Evolutionary conservation across 2,329 filamentous ascomycete species (phyloP).

Genomic region (Fusarium albosuccineum): DNA sequence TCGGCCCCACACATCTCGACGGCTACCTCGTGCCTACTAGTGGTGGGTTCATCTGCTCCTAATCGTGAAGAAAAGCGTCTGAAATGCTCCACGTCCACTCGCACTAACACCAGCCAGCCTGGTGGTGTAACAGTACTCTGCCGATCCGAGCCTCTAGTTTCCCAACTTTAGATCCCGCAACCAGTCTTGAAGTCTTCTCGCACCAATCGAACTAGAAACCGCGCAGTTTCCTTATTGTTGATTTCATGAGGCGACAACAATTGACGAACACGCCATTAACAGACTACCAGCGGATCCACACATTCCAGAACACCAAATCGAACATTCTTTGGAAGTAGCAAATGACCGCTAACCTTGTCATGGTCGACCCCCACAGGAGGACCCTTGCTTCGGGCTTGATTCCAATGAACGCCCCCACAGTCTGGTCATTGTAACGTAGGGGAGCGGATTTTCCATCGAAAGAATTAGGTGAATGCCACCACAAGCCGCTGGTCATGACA

Average conservation of each 20-base stretch:
- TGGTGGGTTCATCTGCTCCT: slow-evolving; percentile 27
- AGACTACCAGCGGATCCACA: slow-evolving; percentile 29
- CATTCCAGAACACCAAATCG: slow-evolving; percentile 41
- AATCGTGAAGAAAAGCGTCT: slow-evolving; percentile 14
- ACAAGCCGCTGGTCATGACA: slow-evolving; percentile 27
- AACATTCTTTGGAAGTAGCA: slow-evolving; percentile 28
- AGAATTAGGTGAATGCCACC: slow-evolving; percentile 33
- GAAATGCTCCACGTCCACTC: slow-evolving; percentile 19
- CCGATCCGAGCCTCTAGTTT: slow-evolving; percentile 8
- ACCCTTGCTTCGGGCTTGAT: slow-evolving; percentile 15
- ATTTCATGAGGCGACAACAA: slow-evolving; percentile 31
- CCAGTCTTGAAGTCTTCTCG: not conserved
- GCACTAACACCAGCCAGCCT: slow-evolving; percentile 3
- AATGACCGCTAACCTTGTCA: slow-evolving; percentile 28
- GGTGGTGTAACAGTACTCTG: slow-evolving; percentile 6
- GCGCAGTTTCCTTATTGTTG: slow-evolving; percentile 24
- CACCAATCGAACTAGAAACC: not conserved
- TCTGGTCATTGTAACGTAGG: slow-evolving; percentile 25
- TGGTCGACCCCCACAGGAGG: slow-evolving; percentile 13
- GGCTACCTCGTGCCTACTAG: slow-evolving; percentile 24
- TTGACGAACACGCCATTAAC: slow-evolving; percentile 33
- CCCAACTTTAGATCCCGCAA: slow-evolving; percentile 4
- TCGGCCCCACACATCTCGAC: slow-evolving; percentile 22
- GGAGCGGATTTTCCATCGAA: slow-evolving; percentile 20
- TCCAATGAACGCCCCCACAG: slow-evolving; percentile 39